phyloP scores from a whole-genome alignment of 345 rosid genomes.

The Hibiscus tridactylites region DNA sequence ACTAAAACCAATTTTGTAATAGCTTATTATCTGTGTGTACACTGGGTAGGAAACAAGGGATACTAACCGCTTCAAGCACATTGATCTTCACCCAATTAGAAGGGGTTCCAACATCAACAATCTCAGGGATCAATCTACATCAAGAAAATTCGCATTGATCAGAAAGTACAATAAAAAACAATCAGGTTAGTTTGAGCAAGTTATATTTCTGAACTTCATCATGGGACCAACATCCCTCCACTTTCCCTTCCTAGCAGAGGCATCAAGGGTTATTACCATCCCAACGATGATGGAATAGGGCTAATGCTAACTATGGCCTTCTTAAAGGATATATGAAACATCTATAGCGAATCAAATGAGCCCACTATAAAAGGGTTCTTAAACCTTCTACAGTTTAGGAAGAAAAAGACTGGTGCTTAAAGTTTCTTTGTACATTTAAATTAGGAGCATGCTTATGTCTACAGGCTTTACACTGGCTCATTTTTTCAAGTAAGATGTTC shows the following conservation, averaged over 20 bases:
- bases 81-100: slow-evolving; percentile 95
- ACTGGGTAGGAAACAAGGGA: slow-evolving; percentile 3
- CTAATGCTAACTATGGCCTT: not conserved
- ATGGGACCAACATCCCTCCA: not conserved
- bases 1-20: not conserved
- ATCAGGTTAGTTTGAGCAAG: not conserved
- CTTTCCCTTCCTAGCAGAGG: not conserved
- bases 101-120: slow-evolving; percentile 67
- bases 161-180: slow-evolving; percentile 2
- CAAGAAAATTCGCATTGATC: slow-evolving; percentile 9
- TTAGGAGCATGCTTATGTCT: not conserved
- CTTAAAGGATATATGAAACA: slow-evolving; percentile 6
- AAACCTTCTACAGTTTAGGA: not conserved
- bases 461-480: not conserved
- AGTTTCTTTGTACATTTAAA: not conserved
- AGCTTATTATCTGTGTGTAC: not conserved
- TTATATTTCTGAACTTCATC: not conserved
- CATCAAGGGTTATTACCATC: not conserved
- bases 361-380: not conserved
- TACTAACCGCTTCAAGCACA: slow-evolving; percentile 59
- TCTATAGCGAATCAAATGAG: not conserved
- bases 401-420: not conserved
- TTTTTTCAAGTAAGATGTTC: not conserved
- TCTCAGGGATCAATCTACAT: slow-evolving; percentile 38
- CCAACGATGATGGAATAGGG: not conserved